Evolutionary conservation across 768 basidiomycete species (phyloP).

Genomic region (Asterophora lycoperdoides): DNA sequence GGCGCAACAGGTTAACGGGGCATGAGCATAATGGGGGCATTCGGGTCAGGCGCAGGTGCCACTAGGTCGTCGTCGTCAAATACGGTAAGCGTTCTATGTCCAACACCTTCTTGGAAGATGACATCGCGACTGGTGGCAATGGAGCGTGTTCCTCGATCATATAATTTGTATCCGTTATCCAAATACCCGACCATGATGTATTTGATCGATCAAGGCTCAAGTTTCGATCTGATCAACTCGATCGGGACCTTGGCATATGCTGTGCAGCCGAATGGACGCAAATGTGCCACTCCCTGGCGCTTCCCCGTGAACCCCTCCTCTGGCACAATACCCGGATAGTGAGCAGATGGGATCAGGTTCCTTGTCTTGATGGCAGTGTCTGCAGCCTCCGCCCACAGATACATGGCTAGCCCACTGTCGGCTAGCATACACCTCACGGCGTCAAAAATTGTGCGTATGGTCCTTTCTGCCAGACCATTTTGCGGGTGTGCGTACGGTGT

Average conservation of each 20-base stretch:
- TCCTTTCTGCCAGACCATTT: neutral
- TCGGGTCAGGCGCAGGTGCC: neutral
- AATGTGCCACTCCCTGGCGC: neutral
- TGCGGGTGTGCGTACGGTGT: neutral
- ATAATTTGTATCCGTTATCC: conserved; percentile 15
- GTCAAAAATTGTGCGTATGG: too few relatives aligned
- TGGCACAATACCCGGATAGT: neutral
- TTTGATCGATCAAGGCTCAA: conserved; percentile 12
- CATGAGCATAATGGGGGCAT: neutral
- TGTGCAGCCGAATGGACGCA: neutral
- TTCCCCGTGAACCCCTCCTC: neutral
- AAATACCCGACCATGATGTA: conserved; percentile 18
- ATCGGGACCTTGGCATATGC: neutral
- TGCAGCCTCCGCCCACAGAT: neutral
- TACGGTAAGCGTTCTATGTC: conserved; percentile 5
- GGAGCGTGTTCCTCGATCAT: conserved; percentile 1
- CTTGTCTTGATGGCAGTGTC: neutral
- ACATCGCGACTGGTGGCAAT: conserved; percentile 17
- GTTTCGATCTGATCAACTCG: neutral
- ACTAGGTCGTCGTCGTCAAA: neutral
- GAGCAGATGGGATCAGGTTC: neutral
- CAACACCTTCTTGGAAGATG: conserved; percentile 20
- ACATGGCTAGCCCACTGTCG: neutral
- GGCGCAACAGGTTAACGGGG: neutral
- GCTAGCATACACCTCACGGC: neutral